phyloP scores from a whole-genome alignment of 352 stramenopile genomes.

The Lagenidium sp. region DNA sequence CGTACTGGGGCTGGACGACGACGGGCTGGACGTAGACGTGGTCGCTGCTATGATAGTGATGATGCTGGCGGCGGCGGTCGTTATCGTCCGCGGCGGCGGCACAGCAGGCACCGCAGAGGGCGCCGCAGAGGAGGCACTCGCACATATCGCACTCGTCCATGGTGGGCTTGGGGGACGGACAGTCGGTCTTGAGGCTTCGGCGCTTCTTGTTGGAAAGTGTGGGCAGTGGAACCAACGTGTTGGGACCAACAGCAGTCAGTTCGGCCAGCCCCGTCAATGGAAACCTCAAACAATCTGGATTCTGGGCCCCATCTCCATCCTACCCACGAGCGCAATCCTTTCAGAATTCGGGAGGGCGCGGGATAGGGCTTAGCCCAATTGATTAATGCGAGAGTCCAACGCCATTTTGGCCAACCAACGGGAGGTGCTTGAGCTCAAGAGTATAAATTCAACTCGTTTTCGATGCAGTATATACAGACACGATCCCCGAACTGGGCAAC shows the following conservation, averaged over 20 bases:
- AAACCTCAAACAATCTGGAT: too few species aligned
- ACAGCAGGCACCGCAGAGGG: slow-evolving; percentile 69
- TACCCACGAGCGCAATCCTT: background rate
- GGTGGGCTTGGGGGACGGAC: background rate
- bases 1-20: slow-evolving; percentile 28
- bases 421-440: too few species aligned
- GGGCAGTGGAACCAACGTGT: too few species aligned
- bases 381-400: too few species aligned
- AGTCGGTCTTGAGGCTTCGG: too few species aligned
- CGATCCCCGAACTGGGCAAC: too few species aligned
- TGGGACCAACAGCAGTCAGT: too few species aligned
- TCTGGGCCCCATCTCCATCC: too few species aligned
- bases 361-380: background rate
- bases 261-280: too few species aligned
- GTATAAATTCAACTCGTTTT: too few species aligned
- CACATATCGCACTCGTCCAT: slow-evolving; percentile 64
- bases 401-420: background rate
- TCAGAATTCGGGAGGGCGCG: background rate
- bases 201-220: too few species aligned
- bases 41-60: slow-evolving; percentile 24
- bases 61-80: slow-evolving; percentile 24
- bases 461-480: too few species aligned
- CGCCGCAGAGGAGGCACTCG: slow-evolving; percentile 69
- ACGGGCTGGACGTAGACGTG: slow-evolving; percentile 73
- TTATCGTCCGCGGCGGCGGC: slow-evolving; percentile 25